phyloP scores from a whole-genome alignment of 139 green algal species.

The Asterochloris erici region DNA sequence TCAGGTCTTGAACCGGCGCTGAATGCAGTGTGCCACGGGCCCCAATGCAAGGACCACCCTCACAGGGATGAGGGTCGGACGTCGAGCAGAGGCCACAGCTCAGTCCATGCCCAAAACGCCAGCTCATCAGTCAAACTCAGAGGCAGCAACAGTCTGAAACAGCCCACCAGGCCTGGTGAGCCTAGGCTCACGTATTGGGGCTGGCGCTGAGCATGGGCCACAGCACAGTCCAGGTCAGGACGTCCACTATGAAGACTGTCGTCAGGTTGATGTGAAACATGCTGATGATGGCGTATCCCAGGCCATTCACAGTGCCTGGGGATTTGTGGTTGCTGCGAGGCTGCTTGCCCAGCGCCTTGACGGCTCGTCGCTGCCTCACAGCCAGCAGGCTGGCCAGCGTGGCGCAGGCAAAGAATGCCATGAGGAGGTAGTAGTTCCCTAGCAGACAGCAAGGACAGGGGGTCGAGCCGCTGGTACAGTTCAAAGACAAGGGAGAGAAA shows the following conservation, averaged over 20 bases:
- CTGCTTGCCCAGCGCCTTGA: background rate
- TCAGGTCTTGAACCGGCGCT: too few species aligned
- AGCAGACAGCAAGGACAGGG: background rate
- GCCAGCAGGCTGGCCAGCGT: conserved; percentile 3
- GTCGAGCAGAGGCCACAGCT: too few species aligned
- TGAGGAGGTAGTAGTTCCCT: conserved; percentile 13
- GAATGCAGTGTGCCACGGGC: too few species aligned
- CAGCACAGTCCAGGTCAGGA: conserved; percentile 5
- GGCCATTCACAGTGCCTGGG: conserved; percentile 8
- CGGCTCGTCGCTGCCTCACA: background rate
- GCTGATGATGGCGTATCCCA: background rate
- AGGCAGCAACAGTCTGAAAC: too few species aligned
- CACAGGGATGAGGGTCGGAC: too few species aligned
- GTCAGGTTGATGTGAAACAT: conserved; percentile 14
- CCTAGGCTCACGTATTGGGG: background rate
- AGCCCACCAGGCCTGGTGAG: too few species aligned
- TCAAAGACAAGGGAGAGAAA: too few species aligned
- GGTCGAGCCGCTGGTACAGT: too few species aligned
- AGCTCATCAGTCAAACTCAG: too few species aligned
- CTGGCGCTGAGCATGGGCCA: conserved; percentile 9
- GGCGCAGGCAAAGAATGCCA: conserved; percentile 8
- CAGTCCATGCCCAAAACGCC: too few species aligned
- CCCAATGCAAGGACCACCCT: too few species aligned
- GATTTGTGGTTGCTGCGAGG: background rate
- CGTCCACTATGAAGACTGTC: conserved; percentile 16